Conservation (phyloP, 2,329 filamentous ascomycete genomes). For the Diplodia scrobiculata region DNA sequence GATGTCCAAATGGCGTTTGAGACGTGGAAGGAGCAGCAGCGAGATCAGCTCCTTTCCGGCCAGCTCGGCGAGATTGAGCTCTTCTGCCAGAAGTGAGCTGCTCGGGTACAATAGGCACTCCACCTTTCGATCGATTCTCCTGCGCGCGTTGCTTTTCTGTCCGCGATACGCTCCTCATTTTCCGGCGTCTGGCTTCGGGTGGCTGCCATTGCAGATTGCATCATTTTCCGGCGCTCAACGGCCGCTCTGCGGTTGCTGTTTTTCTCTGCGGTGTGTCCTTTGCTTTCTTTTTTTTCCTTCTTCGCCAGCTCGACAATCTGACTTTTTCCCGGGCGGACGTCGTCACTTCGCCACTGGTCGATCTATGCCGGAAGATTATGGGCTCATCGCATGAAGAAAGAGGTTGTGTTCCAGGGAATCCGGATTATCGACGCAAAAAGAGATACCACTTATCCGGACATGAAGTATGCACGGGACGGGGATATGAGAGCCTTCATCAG, state of each 20-base stretch:
- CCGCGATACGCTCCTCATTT: neutral
- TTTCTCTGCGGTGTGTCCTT: conserved; percentile 17
- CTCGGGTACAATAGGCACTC: conserved; percentile 18
- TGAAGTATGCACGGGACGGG: conserved; percentile 24
- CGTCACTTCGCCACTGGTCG: conserved; percentile 9
- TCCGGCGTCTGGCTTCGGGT: conserved; percentile 19
- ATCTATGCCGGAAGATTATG: conserved; percentile 19
- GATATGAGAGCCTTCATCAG: conserved; percentile 25
- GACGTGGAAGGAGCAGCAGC: conserved; percentile 81
- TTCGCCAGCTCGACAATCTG: conserved; percentile 17
- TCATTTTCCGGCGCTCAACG: conserved; percentile 21
- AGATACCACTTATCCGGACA: conserved; percentile 27
- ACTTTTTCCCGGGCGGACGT: conserved; percentile 24
- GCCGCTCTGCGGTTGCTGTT: conserved; percentile 18
- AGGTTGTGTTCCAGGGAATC: conserved; percentile 19
- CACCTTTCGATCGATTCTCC: conserved; percentile 10
- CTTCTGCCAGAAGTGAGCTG: conserved; percentile 42
- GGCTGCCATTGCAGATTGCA: conserved; percentile 8
- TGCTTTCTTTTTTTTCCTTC: conserved; percentile 16
- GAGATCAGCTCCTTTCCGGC: conserved; percentile 59
- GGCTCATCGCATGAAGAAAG: conserved; percentile 26
- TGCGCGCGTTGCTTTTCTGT: conserved; percentile 6
- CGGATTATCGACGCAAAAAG: conserved; percentile 25
- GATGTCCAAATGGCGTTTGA: conserved; percentile 95
- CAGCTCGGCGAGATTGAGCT: conserved; percentile 83